Conservation (phyloP, 768 basidiomycete species). For the Leccinum variicolor region DNA sequence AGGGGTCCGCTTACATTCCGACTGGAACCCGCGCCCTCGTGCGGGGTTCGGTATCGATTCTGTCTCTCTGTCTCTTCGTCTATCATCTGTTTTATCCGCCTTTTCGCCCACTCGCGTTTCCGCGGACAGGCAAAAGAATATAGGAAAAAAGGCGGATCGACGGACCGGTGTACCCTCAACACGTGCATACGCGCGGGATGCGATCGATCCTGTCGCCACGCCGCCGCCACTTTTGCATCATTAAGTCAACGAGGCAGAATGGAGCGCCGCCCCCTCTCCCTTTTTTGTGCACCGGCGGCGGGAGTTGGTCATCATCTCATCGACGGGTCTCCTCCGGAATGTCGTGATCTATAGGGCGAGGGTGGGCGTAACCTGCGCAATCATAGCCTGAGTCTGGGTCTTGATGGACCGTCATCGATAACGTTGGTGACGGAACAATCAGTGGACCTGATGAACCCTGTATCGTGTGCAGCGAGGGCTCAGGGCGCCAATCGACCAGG, state of each 20-base stretch:
- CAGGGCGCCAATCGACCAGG: neutral
- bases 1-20: neutral
- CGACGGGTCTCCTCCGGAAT: neutral
- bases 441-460: no score
- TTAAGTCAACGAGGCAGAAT: neutral
- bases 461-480: neutral
- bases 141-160: neutral
- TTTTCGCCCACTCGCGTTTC: neutral
- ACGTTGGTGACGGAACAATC: neutral
- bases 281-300: neutral
- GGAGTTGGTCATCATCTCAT: neutral
- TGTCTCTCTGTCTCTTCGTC: neutral
- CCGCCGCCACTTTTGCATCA: neutral
- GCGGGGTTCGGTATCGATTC: neutral
- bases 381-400: neutral
- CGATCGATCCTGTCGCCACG: neutral
- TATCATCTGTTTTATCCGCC: neutral
- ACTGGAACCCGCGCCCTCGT: neutral
- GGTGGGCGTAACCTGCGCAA: neutral
- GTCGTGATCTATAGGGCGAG: neutral
- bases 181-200: neutral
- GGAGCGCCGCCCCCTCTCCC: neutral
- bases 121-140: neutral
- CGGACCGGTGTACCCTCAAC: neutral
- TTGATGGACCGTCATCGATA: neutral